A percentile compares a stretch with the other conserved stretches of the same genome.
Conservation (phyloP, 2,329 filamentous ascomycete species). For the Fusarium beomiforme region DNA sequence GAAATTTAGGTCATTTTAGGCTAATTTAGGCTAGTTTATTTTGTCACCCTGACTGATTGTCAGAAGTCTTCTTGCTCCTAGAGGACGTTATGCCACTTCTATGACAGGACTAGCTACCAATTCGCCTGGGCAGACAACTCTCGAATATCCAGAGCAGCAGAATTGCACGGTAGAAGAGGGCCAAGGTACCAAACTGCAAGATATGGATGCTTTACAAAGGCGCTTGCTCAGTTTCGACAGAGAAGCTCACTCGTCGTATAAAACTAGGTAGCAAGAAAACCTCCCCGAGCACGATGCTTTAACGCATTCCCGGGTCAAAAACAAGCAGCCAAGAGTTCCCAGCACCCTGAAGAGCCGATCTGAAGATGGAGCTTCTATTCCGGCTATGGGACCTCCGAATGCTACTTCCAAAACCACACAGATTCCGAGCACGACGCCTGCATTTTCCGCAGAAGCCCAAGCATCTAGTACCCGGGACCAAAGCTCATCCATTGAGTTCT, state of each 20-base stretch:
- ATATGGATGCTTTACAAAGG: neutral
- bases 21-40: no score
- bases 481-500: neutral
- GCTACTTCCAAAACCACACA: neutral
- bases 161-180: neutral
- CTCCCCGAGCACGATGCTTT: neutral
- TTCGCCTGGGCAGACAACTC: neutral
- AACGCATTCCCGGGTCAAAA: neutral
- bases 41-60: no score
- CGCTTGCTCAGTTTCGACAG: neutral
- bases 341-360: neutral
- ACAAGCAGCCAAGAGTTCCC: neutral
- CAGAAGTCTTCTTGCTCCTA: no score
- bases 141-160: neutral
- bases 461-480: neutral
- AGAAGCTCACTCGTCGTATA: neutral
- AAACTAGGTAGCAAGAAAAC: neutral
- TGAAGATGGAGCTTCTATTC: neutral
- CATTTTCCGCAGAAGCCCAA: neutral
- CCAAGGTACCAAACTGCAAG: neutral
- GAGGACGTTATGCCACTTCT: neutral
- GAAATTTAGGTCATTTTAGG: no score
- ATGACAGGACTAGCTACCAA: neutral
- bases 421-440: neutral
- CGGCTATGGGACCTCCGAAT: neutral